Percentiles rank a stretch among this genome's conserved stretches.
Conservation (phyloP, 768 basidiomycete genomes). For the Kwoniella europaea region DNA sequence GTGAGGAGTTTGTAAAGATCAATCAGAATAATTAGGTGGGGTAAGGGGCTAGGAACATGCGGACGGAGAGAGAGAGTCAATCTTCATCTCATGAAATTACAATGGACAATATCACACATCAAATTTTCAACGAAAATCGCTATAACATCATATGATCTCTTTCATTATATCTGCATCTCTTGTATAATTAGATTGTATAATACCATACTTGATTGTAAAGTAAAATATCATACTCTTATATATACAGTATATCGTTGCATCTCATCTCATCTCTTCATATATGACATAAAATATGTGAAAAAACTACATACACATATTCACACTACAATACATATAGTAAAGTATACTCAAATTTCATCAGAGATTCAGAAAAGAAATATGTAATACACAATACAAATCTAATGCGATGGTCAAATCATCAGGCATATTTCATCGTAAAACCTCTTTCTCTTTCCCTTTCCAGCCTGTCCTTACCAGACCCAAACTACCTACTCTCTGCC, state of each 20-base stretch:
- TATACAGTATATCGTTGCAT: background rate
- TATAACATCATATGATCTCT: background rate
- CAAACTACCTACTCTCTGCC: constrained; percentile 2
- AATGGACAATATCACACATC: background rate
- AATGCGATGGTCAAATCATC: background rate
- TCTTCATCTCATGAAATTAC: too few species aligned
- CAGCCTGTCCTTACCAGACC: background rate
- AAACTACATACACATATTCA: background rate
- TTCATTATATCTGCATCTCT: background rate
- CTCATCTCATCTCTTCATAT: background rate
- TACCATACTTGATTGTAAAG: background rate
- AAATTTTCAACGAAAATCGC: too few species aligned
- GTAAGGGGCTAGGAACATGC: background rate
- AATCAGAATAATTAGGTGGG: constrained; percentile 21
- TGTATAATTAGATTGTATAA: background rate
- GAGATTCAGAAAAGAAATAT: too few species aligned
- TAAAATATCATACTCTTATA: background rate
- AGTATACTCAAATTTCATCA: too few species aligned
- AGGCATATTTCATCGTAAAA: background rate
- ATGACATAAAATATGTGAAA: background rate
- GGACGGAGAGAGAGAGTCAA: background rate
- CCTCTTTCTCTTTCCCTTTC: constrained; percentile 5
- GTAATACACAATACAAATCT: background rate
- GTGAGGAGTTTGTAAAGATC: constrained; percentile 48
- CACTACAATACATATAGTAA: background rate